Base-by-base conservation (phyloP, 495 filamentous ascomycete species). In the Neurospora sp. region DNA sequence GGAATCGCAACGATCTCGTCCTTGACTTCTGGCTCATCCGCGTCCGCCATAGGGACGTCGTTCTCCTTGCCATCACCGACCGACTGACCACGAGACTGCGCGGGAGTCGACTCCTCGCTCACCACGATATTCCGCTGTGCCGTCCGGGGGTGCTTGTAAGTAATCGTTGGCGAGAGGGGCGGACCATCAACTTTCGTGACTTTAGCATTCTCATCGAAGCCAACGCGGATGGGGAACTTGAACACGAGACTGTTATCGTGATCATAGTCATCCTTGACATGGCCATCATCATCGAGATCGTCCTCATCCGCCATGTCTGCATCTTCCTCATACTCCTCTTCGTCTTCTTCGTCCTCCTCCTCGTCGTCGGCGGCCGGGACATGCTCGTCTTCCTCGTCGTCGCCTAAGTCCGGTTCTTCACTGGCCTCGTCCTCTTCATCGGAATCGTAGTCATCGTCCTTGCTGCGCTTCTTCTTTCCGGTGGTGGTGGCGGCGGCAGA, bases 351-450 rank as follows among this genome's bases (percentile, higher is more conserved):
- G 61, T 84, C 83, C 14, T 85, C 85, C 1, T 83, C 78, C 4
- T 82, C 84, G 44, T 85, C 83, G 53, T 61, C 22, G 10, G 53
- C 53, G 20, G 53, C 22, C 0, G 84, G 82, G 22, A 86, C 72
- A 22, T 86, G 84, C 42, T 85, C 87, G 9, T 86, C 85, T 69
- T 90, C 85, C 69, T 90, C 90, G 53, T 86, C 87, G 48, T 88
- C 88, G 53, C 90, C 89, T 18, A 88, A 86, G 14, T 87, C 82
- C 22, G 83, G 83, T 59, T 88, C 86, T 42, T 89, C 89, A 20
- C 83, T 82, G 38, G 88, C 87, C 68, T 90, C 88, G n/a, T 91
- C 90, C 7, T 91, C 88, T 35, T 89, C 90, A 72, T 93, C 90
- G 45, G 91, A 90, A n/a, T 89, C 91, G 37, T 89, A 91, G 75